Evolutionary conservation across 148 eudicot genomes (phyloP), one percentile per base, ranked within the genome.

Genomic region (Diospyros lotus): DNA sequence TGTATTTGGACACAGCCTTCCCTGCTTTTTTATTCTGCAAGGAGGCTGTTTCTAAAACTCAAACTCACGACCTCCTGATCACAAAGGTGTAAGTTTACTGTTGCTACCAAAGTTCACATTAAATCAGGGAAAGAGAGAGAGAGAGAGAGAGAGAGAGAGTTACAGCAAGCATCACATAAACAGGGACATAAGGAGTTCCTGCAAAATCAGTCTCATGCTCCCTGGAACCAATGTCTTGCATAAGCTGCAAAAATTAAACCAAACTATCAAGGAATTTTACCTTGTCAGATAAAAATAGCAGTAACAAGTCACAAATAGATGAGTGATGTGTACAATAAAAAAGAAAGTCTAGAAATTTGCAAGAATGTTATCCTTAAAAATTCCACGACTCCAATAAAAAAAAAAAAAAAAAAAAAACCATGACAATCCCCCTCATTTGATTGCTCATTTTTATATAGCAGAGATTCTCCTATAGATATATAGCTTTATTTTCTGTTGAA

Each of bases 121-220:
- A 48, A 48, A 8, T 4, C 52, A 48, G 52, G 52, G 52, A 48
- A 7, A 48, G 7, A 48, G 4, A 48, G 14, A 50, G 66, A 52
- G n/a, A n/a, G 69, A 39, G 61, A 59, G 68, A 54, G 13, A 62
- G 42, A 41, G 4, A 64, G 65, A 46, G 63, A 79, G 91, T 88
- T 79, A 90, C 91, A 75, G 86, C 76, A 75, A 90, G 94, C 84
- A 81, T 80, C 78, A 86, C 81, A 76, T 89, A 87, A 51, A 89
- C 91, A 76, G 93, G 91, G 66, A 87, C 76, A 79, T 77, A 76
- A 15, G 86, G 81, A 66, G 94, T 82, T 79, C 84, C 88, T 59
- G 80, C 1, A 70, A 82, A 87, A 68, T 76, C 66, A 70, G 77
- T 79, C 38, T 78, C 86, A 52, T 63, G 79, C 82, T 80, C 82